A percentile compares a stretch with the other conserved stretches of the same genome.
phyloP scores from a whole-genome alignment of 202 grass and related monocot species.

The Hordeum pubiflorum region DNA sequence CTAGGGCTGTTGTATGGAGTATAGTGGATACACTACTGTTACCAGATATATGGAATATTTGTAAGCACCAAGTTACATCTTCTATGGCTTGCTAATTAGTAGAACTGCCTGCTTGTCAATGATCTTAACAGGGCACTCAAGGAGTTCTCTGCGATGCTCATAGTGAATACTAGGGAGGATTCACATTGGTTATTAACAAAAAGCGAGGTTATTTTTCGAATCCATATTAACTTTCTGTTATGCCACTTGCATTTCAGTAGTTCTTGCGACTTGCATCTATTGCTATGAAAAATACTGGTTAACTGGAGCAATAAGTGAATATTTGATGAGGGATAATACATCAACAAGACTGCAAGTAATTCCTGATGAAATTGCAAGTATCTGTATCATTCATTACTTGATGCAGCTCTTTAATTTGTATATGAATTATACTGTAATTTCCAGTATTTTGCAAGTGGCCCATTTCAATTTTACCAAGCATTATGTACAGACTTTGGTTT shows the following conservation, averaged over 20 bases:
- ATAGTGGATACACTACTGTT: background rate
- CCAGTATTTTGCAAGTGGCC: background rate
- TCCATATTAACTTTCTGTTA: conserved; percentile 4
- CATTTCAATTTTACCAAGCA: background rate
- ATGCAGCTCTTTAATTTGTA: background rate
- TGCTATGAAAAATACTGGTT: background rate
- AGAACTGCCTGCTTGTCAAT: conserved; percentile 14
- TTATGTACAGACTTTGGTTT: background rate
- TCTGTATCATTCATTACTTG: background rate
- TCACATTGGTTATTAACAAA: conserved; percentile 36
- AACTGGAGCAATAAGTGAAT: conserved; percentile 3
- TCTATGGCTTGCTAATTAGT: background rate
- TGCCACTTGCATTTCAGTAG: background rate
- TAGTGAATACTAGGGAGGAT: conserved; percentile 5
- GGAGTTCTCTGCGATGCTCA: conserved; percentile 61
- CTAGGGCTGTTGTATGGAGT: background rate
- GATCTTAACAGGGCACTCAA: conserved; percentile 58
- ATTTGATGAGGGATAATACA: background rate
- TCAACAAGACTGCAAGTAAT: background rate
- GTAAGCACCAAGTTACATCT: conserved; percentile 5
- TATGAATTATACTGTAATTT: background rate
- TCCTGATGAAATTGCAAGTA: background rate
- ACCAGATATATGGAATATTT: conserved; percentile 5
- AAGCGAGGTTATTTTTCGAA: conserved; percentile 49
- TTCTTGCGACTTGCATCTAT: conserved; percentile 8